phyloP scores from a whole-genome alignment of 352 stramenopile species.

The Globisporangium recalcitrans region DNA sequence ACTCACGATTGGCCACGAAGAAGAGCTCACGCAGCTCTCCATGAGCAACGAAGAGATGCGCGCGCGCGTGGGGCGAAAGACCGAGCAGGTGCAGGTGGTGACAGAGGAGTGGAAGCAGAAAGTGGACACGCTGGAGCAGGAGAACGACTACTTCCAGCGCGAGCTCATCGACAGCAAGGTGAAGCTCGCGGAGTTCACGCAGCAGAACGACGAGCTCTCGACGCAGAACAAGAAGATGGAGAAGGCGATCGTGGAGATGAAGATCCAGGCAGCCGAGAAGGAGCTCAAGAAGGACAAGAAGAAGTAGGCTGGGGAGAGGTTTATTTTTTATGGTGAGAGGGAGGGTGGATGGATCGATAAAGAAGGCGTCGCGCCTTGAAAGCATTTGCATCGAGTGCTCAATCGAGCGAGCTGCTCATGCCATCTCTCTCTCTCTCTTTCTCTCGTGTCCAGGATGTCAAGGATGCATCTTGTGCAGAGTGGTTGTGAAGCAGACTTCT shows the following conservation, averaged over 20 bases:
- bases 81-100: slow-evolving; percentile 30
- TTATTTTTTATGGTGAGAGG: too few relatives aligned
- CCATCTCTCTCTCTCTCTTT: too few relatives aligned
- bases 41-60: slow-evolving; percentile 55
- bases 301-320: slow-evolving; percentile 19
- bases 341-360: too few relatives aligned
- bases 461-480: too few relatives aligned
- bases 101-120: slow-evolving; percentile 32
- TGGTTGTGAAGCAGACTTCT: too few relatives aligned
- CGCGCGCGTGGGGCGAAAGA: slow-evolving; percentile 34
- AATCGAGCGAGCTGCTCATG: too few relatives aligned
- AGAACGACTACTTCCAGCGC: slow-evolving; percentile 81
- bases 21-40: slow-evolving; percentile 34
- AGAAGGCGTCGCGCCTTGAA: too few relatives aligned
- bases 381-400: too few relatives aligned
- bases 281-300: slow-evolving; percentile 38
- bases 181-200: slow-evolving; percentile 67
- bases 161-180: slow-evolving; percentile 84
- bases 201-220: slow-evolving; percentile 66
- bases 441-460: too few relatives aligned
- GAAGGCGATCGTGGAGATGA: slow-evolving; percentile 47
- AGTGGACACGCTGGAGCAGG: slow-evolving; percentile 46
- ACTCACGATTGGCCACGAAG: slow-evolving; percentile 33
- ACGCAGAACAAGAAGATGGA: slow-evolving; percentile 61
- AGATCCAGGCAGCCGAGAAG: slow-evolving; percentile 38